Conservation (phyloP, 2,329 filamentous ascomycete species). For the Penicillium expansum region DNA sequence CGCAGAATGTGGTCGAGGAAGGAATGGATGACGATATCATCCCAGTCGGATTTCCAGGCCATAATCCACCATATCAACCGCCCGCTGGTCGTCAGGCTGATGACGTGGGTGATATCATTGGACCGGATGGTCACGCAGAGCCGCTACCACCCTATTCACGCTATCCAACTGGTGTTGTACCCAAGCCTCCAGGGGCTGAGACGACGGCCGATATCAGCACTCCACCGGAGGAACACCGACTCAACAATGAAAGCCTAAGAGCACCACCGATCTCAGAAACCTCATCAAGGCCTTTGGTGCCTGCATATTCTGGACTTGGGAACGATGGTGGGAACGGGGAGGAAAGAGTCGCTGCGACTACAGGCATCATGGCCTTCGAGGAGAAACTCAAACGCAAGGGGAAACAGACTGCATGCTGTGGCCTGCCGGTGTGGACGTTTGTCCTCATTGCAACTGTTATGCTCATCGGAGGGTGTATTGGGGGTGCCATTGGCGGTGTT, state of each 20-base stretch:
- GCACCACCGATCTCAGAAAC: constrained; percentile 31
- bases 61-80: constrained; percentile 65
- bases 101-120: constrained; percentile 81
- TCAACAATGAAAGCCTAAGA: constrained; percentile 35
- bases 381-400: constrained; percentile 48
- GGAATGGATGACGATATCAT: constrained; percentile 48
- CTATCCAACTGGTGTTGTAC: constrained; percentile 73
- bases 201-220: constrained; percentile 32
- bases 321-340: constrained; percentile 14
- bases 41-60: constrained; percentile 72
- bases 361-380: constrained; percentile 42
- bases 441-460: constrained; percentile 47
- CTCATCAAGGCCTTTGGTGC: constrained; percentile 31
- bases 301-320: constrained; percentile 16
- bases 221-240: constrained; percentile 52
- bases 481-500: constrained; percentile 55
- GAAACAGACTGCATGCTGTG: constrained; percentile 47
- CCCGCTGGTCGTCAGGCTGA: constrained; percentile 67
- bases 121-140: constrained; percentile 83
- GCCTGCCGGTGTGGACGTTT: constrained; percentile 53
- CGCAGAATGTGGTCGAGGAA: constrained; percentile 71
- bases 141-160: constrained; percentile 87
- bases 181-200: constrained; percentile 51
- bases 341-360: constrained; percentile 25
- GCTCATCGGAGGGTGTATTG: constrained; percentile 50